Conservation (phyloP, 2,329 filamentous ascomycete genomes). For the Scedosporium dehoogii region DNA sequence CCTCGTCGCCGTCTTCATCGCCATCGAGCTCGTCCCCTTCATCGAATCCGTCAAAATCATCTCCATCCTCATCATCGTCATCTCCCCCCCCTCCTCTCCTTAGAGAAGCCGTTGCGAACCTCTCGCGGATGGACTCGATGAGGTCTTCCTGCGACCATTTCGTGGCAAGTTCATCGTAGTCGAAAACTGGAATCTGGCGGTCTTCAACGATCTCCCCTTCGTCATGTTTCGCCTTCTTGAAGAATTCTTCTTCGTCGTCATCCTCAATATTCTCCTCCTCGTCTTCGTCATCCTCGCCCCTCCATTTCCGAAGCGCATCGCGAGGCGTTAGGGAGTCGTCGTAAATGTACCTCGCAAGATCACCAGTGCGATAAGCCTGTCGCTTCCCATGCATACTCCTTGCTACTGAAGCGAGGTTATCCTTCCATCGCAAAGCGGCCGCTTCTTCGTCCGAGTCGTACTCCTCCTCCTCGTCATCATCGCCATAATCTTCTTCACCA, state of each 20-base stretch:
- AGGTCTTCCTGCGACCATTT: slow-evolving; percentile 80
- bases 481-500: slow-evolving; percentile 37
- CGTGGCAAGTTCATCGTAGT: slow-evolving; percentile 69
- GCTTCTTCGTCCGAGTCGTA: slow-evolving; percentile 56
- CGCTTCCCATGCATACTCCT: slow-evolving; percentile 59
- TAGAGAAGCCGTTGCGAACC: slow-evolving; percentile 61
- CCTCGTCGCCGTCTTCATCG: slow-evolving; percentile 36
- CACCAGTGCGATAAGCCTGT: slow-evolving; percentile 65
- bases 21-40: slow-evolving; percentile 44
- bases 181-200: slow-evolving; percentile 64
- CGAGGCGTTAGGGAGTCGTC: slow-evolving; percentile 66
- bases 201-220: slow-evolving; percentile 70
- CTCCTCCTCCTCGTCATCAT: slow-evolving; percentile 41
- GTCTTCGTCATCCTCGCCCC: slow-evolving; percentile 47
- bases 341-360: slow-evolving; percentile 84
- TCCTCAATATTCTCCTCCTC: slow-evolving; percentile 32
- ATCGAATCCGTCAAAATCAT: slow-evolving; percentile 38
- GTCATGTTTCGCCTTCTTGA: slow-evolving; percentile 52
- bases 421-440: slow-evolving; percentile 74
- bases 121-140: slow-evolving; percentile 60
- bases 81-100: slow-evolving; percentile 19
- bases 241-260: slow-evolving; percentile 55
- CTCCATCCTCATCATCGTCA: slow-evolving; percentile 42
- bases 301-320: slow-evolving; percentile 73
- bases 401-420: slow-evolving; percentile 70